phyloP scores from a whole-genome alignment of 2,329 filamentous ascomycete species.

The Phaeophleospora eucalypticola region DNA sequence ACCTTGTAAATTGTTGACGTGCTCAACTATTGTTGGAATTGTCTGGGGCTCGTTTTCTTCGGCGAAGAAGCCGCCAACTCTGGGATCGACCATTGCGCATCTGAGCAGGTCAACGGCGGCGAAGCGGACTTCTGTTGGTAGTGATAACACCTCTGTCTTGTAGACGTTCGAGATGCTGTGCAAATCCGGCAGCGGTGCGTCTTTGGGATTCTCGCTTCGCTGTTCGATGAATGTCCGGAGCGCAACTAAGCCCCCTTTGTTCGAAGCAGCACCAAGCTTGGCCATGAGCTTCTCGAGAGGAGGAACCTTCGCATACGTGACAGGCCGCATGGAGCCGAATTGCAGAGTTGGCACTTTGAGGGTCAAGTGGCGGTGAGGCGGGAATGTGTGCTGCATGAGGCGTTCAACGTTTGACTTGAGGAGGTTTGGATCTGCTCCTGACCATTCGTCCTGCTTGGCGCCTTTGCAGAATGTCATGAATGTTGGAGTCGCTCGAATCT shows the following conservation, averaged over 20 bases:
- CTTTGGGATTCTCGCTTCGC: constrained; percentile 56
- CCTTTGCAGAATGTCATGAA: constrained; percentile 82
- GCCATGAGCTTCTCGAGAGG: constrained; percentile 75
- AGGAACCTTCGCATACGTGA: constrained; percentile 72
- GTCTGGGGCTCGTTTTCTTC: constrained; percentile 65
- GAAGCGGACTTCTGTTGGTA: constrained; percentile 67
- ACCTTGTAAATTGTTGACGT: constrained; percentile 52
- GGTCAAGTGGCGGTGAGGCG: constrained; percentile 69
- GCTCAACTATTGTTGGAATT: constrained; percentile 56
- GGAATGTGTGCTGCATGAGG: constrained; percentile 69
- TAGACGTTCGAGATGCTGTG: constrained; percentile 51
- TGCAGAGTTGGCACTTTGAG: constrained; percentile 68
- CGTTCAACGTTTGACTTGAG: constrained; percentile 69
- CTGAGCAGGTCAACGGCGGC: constrained; percentile 81
- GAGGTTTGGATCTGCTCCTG: constrained; percentile 65
- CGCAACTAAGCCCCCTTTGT: constrained; percentile 56
- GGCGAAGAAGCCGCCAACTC: constrained; percentile 76
- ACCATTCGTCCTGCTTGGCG: constrained; percentile 73
- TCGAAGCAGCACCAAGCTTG: constrained; percentile 67
- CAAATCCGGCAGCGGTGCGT: constrained; percentile 68
- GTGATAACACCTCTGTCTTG: constrained; percentile 28
- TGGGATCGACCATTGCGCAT: constrained; percentile 69
- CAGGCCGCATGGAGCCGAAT: constrained; percentile 59
- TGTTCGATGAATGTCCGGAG: constrained; percentile 69
- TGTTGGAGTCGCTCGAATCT: constrained; percentile 74